A percentile compares a stretch with the other conserved stretches of the same genome.
Conservation (phyloP, 192 early-diverging fungal species). For the Coemansia interrupta region DNA sequence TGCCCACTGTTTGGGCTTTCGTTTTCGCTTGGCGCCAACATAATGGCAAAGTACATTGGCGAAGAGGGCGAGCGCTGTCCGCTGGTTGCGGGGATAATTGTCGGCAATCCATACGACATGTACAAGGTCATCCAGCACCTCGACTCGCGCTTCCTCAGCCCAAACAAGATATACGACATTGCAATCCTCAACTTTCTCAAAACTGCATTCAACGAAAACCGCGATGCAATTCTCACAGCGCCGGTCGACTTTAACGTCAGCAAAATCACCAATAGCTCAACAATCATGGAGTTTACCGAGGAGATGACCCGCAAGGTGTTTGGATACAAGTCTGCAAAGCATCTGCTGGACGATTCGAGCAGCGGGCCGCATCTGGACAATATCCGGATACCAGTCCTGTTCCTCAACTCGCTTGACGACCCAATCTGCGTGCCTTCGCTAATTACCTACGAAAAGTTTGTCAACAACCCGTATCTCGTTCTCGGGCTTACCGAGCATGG, state of each 20-base stretch:
- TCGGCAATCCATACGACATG: slow-evolving; percentile 88
- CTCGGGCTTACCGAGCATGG: slow-evolving; percentile 77
- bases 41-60: slow-evolving; percentile 86
- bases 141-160: slow-evolving; percentile 57
- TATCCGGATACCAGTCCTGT: slow-evolving; percentile 76
- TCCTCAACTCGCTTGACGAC: slow-evolving; percentile 84
- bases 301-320: slow-evolving; percentile 69
- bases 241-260: slow-evolving; percentile 47
- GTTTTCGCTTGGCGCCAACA: slow-evolving; percentile 90
- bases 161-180: slow-evolving; percentile 55
- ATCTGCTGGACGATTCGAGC: slow-evolving; percentile 72
- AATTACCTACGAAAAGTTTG: slow-evolving; percentile 71
- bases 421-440: slow-evolving; percentile 70
- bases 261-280: slow-evolving; percentile 54
- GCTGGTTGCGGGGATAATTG: slow-evolving; percentile 69
- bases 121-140: slow-evolving; percentile 53
- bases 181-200: slow-evolving; percentile 56
- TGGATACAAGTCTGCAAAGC: slow-evolving; percentile 77
- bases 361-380: slow-evolving; percentile 56
- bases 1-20: slow-evolving; percentile 77
- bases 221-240: slow-evolving; percentile 46
- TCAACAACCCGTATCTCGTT: slow-evolving; percentile 72
- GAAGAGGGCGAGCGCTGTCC: slow-evolving; percentile 74
- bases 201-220: slow-evolving; percentile 42
- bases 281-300: slow-evolving; percentile 84